Base-by-base conservation (phyloP, 208 protist genomes). In the Leishmania martiniquensis region DNA sequence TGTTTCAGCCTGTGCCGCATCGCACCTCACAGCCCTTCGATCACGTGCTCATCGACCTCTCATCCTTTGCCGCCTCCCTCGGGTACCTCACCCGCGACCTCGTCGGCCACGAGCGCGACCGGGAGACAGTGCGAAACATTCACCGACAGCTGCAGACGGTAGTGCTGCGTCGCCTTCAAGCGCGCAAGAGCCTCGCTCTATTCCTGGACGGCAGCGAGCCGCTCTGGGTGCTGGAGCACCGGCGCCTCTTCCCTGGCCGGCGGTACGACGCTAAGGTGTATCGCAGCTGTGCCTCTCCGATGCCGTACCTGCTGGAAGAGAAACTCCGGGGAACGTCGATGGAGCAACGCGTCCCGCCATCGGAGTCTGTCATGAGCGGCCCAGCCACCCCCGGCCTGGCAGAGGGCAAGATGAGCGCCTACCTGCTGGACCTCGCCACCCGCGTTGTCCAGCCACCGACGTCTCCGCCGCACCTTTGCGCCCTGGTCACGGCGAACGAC, bases 381-480 rank as follows among this genome's bases (percentile, higher is more conserved):
- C 82, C 89, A 0, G 82, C 80, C 45, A 87, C 83, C 22, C 84
- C 87, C 29, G 92, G 92, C 0, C 82, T 91, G 25, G 88, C 87
- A 32, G 92, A 94, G 57, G 87, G 82, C 34, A 96, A 96, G 85
- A 76, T 93, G 6, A 91, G 89, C 9, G 81, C 89, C 9, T 95
- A 86, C 86, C 78, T 91, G 76, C 85, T 96, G 17, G 92, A 96
- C 81, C 89, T 96, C 37, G 89, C 92, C 22, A 86, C 89, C 22
- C 82, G 92, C 20, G 65, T 84, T 12, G n/a, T 78, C 29, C 68
- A 62, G 6, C 78, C 82, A 12, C 60, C 82, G 5, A 59, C 77
- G 17, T 39, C 65, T 22, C 85, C 84, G 1, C 74, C 74, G 20
- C 47, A 66, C 68, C 29, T 68, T 17, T 77, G 59, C 55, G 32